Evolutionary conservation across 495 filamentous ascomycete species (phyloP), one percentile per base, ranked within the genome.

Genomic region (Trichoderma reesei): DNA sequence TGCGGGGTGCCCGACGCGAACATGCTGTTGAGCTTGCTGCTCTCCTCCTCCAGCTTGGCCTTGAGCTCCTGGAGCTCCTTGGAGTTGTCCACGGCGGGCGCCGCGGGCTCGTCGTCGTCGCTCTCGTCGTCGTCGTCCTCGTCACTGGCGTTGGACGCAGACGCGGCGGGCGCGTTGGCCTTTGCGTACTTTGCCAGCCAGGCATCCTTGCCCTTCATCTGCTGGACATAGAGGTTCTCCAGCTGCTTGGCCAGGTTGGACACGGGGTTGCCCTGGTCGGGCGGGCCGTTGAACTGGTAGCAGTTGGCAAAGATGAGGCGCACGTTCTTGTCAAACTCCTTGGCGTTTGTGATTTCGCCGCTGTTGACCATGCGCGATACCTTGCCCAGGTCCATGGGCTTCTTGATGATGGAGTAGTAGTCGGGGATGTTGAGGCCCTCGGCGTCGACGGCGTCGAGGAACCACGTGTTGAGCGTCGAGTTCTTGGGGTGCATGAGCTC

Each of bases 401-500:
- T 89, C 78, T 95, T 97, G 75, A 98, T 89, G 67, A 98, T 76
- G 68, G 87, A 91, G 72, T 92, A 91, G 71, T 98, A 98, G 18
- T 88, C 84, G 1, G 94, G 94, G 64, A 98, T 97, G 74, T 95
- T 92, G 65, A 96, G 76, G 5, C 92, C 93, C 31, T 97, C 92
- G 0, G 95, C 93, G 68, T 98, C 94, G 16, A 98, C 94, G 0
- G 93, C 90, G 5, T 76, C 73, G 68, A 89, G 77, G 76, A 98
- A 98, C 44, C 89, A 85, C 38, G 77, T 78, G 5, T 89, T 86
- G 68, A 86, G 78, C 2, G 70, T 67, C 36, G 75, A 78, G 70
- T 96, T 83, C 71, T 90, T 91, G 0, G 83, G 73, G 71, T 92
- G 93, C 67, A 85, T 79, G 10, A 98, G 70, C 73, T 97, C 91